Evolutionary conservation across 306 rosid species (phyloP).

Genomic region (Trifolium subterraneum): DNA sequence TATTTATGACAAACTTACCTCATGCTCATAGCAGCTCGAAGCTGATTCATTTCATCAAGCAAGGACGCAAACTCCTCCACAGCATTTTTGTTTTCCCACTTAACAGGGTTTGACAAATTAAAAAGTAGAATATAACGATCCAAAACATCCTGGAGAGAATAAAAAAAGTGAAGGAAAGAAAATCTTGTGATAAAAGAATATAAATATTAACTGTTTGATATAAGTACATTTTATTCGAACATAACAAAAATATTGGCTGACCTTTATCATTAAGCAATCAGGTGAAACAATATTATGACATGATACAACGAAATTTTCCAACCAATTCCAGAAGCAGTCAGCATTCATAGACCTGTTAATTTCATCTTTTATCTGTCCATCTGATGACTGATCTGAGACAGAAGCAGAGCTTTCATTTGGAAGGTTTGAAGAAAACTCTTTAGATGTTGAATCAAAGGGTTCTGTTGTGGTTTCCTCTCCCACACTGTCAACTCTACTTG

Average conservation of each 20-base stretch:
- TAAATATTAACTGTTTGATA: background rate
- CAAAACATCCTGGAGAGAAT: slow-evolving; percentile 17
- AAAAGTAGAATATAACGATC: background rate
- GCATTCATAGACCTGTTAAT: no score
- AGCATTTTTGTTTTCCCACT: no score
- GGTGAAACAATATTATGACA: no score
- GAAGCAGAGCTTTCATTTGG: background rate
- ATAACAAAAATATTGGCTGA: background rate
- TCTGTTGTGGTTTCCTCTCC: slow-evolving; percentile 12
- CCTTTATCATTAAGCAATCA: slow-evolving; percentile 27
- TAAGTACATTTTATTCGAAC: background rate
- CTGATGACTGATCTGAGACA: background rate
- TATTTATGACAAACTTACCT: slow-evolving; percentile 36
- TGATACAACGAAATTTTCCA: no score
- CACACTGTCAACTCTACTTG: no score
- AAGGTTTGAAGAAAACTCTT: background rate
- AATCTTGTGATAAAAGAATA: background rate
- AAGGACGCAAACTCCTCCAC: slow-evolving; percentile 30
- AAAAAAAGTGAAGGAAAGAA: background rate
- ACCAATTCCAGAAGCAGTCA: background rate
- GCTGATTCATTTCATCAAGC: slow-evolving; percentile 45
- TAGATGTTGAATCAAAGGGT: slow-evolving; percentile 16
- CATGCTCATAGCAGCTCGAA: slow-evolving; percentile 31
- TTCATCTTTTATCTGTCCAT: no score
- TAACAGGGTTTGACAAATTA: no score